Percentiles rank a stretch among this genome's conserved stretches.
phyloP scores from a whole-genome alignment of 2,329 filamentous ascomycete species.

The Aspergillus clavatus region DNA sequence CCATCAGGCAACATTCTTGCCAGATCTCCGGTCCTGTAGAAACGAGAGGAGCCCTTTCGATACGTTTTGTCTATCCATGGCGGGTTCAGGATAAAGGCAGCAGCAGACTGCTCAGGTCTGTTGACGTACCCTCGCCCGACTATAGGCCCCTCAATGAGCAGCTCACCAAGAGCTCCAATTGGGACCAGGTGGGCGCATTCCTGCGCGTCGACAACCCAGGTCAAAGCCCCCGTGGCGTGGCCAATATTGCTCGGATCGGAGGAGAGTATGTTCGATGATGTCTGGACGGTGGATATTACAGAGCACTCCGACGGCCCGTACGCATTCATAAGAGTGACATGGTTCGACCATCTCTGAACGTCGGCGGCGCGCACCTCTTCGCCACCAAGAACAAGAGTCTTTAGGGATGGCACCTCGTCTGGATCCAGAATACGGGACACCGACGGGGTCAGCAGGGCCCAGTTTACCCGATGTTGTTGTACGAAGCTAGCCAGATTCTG shows the following conservation, averaged over 20 bases:
- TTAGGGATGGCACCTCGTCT: constrained; percentile 35
- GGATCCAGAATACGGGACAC: constrained; percentile 44
- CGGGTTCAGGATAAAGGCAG: constrained; percentile 20
- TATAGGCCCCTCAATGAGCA: constrained; percentile 35
- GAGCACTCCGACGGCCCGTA: constrained; percentile 39
- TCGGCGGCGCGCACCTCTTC: constrained; percentile 19
- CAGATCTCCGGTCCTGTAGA: constrained; percentile 29
- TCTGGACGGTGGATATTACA: constrained; percentile 21
- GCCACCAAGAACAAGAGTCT: constrained; percentile 24
- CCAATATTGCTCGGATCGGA: constrained; percentile 19
- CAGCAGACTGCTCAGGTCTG: constrained; percentile 13
- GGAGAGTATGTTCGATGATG: constrained; percentile 8
- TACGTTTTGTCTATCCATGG: constrained; percentile 11
- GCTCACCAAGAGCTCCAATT: constrained; percentile 37
- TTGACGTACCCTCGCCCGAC: constrained; percentile 23
- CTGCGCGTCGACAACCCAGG: constrained; percentile 36
- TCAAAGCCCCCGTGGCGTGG: constrained; percentile 30
- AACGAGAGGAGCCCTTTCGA: background rate
- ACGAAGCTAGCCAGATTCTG: constrained; percentile 46
- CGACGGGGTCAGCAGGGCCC: constrained; percentile 53
- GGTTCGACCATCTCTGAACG: constrained; percentile 32
- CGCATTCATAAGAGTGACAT: constrained; percentile 32
- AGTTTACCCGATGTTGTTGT: constrained; percentile 44
- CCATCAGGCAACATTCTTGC: constrained; percentile 20
- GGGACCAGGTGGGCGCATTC: constrained; percentile 34